Percentiles rank a stretch among this genome's conserved stretches.
These are phyloP conservation scores for Cordyceps militaris DNA, from an alignment of 2,329 filamentous ascomycete genomes.

Conservation along the genomic window DNA sequence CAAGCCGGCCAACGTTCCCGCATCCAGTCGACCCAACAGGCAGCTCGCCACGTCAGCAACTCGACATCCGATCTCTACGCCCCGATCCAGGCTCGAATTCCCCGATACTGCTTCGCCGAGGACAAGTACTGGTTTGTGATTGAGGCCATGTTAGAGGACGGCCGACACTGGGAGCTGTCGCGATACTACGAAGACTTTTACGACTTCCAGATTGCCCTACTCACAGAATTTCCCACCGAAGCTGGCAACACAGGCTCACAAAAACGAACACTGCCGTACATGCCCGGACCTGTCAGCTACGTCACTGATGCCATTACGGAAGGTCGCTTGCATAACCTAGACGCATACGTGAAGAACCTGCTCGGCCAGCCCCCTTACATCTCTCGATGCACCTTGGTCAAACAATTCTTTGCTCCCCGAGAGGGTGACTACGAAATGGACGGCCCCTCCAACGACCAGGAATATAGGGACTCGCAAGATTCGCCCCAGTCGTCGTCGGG, in stretches of 20 bases:
- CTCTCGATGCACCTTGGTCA: constrained; percentile 73
- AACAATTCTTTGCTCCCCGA: constrained; percentile 83
- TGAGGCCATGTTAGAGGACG: constrained; percentile 83
- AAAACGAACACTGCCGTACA: constrained; percentile 82
- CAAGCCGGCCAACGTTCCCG: background rate
- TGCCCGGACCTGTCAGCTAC: constrained; percentile 96
- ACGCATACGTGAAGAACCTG: constrained; percentile 92
- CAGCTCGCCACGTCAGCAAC: constrained; percentile 21
- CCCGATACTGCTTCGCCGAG: constrained; percentile 89
- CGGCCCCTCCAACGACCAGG: constrained; percentile 61
- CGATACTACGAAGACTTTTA: constrained; percentile 98
- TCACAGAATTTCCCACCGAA: constrained; percentile 87
- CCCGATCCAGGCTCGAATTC: constrained; percentile 77
- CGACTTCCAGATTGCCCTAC: constrained; percentile 91
- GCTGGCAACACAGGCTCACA: constrained; percentile 78
- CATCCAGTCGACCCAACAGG: background rate
- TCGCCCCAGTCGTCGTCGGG: constrained; percentile 61
- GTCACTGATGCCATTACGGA: constrained; percentile 98
- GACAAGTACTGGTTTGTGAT: constrained; percentile 99
- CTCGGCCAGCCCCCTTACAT: constrained; percentile 80
- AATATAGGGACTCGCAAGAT: constrained; percentile 66
- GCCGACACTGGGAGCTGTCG: constrained; percentile 84
- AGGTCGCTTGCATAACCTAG: constrained; percentile 82
- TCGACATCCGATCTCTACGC: constrained; percentile 56
- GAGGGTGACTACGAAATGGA: constrained; percentile 93